Base-by-base conservation (phyloP, 2,329 filamentous ascomycete genomes). In the Colletotrichum truncatum region DNA sequence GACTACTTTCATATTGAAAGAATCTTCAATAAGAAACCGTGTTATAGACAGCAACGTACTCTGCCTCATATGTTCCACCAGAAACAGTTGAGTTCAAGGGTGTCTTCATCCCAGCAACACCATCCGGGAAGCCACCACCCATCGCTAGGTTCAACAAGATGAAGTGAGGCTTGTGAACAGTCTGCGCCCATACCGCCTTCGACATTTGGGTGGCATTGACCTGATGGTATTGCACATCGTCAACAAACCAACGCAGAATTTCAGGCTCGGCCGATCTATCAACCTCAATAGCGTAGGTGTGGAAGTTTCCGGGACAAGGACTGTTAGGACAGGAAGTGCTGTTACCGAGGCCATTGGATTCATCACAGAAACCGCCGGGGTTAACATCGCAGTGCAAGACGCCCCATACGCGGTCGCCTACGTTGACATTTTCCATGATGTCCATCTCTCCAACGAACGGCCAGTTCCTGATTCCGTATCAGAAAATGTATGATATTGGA, bases 401-500 rank as follows among this genome's bases (percentile, higher is more conserved):
- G 46, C 78, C 73, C 69, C 74, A 77, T 26, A 74, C 72, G 9
- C 61, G 72, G 18, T 63, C 30, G 23, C 71, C 64, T 34, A 79
- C 80, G 70, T 82, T 82, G 56, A 78, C 69, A 4, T 73, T 71
- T 71, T 83, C 82, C 59, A 83, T 68, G 26, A 84, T 74, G 72
- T 84, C 82, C 43, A 83, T 72, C 71, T 84, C 82, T 52, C 78
- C 79, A 7, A 77, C 68, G 5, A 67, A 57, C 0, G 82, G 81
- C 82, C 81, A 84, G 66, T 76, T 76, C 16, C 65, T 69, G 45
- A 8, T n/a, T n/a, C 6, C 25, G 4, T 9, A 4, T 48, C 6
- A 48, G 45, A 4, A 9, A 8, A 30, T 2, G 10, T 1, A 7
- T 16, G 2, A 0, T 39, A 3, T 4, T 1, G 6, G 2, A 8